Conservation (phyloP, 768 basidiomycete genomes). For the Trametopsis cervina region DNA sequence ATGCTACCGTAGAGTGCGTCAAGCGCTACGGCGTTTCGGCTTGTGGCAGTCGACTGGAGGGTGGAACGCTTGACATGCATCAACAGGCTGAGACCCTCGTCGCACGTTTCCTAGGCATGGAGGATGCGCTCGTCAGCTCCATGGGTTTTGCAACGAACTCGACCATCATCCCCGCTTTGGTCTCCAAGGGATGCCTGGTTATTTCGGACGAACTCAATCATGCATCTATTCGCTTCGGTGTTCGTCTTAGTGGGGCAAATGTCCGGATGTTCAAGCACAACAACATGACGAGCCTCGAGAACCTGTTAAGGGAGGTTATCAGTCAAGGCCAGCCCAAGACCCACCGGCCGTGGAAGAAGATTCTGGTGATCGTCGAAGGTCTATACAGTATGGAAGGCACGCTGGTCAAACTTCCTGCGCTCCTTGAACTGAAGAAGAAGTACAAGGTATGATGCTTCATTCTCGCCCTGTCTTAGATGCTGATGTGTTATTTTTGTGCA, state of each 20-base stretch:
- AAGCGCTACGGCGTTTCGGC: conserved; percentile 74
- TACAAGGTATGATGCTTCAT: conserved; percentile 66
- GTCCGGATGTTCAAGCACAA: conserved; percentile 98
- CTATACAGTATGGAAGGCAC: conserved; percentile 99
- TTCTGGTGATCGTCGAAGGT: conserved; percentile 90
- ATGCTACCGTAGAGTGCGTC: conserved; percentile 84
- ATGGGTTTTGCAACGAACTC: conserved; percentile 99
- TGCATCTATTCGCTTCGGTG: conserved; percentile 90
- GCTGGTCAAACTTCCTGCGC: conserved; percentile 71
- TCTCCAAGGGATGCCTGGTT: conserved; percentile 85
- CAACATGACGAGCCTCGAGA: conserved; percentile 79
- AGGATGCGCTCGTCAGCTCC: conserved; percentile 84
- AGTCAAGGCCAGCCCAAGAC: conserved; percentile 97
- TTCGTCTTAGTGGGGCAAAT: conserved; percentile 79
- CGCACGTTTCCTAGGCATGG: conserved; percentile 82
- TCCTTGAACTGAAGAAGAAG: conserved; percentile 83
- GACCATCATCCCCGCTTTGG: conserved; percentile 87
- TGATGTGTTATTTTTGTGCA: conserved; percentile 24
- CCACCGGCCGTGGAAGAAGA: conserved; percentile 99
- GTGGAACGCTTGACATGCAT: conserved; percentile 85
- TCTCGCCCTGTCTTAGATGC: background rate
- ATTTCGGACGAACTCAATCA: conserved; percentile 98
- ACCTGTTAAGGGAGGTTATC: conserved; percentile 80
- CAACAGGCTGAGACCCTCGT: conserved; percentile 76
- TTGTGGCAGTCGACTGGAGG: conserved; percentile 74